These are phyloP conservation scores for Porodaedalea pini DNA, from an alignment of 1,284 basidiomycete genomes.

Conservation along the genomic window DNA sequence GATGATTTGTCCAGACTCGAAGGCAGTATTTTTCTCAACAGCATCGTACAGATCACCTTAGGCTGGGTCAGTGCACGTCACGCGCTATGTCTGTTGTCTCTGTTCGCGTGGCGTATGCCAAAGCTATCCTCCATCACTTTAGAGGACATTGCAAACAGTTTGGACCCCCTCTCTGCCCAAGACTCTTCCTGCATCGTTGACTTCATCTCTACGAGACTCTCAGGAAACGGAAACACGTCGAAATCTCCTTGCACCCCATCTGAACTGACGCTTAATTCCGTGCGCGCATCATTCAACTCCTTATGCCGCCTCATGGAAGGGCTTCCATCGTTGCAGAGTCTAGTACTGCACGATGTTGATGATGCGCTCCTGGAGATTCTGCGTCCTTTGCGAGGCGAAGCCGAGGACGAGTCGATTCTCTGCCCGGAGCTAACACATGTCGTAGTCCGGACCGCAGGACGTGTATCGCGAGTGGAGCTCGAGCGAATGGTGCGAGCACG, in stretches of 20 bases:
- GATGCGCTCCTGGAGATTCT: not conserved
- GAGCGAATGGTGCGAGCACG: not conserved
- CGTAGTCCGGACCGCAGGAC: not conserved
- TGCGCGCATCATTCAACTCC: not conserved
- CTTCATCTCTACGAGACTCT: conserved; percentile 17
- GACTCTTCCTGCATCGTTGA: conserved; percentile 35
- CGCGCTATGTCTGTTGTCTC: conserved; percentile 39
- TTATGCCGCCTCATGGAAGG: not conserved
- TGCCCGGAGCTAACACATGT: conserved; percentile 1
- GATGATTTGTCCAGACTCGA: conserved; percentile 4
- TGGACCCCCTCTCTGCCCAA: conserved; percentile 30
- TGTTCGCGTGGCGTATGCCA: conserved; percentile 38
- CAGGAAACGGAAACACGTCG: not conserved
- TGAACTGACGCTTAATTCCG: conserved; percentile 3
- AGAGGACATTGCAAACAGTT: conserved; percentile 41
- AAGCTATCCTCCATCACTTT: conserved; percentile 36
- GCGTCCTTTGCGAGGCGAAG: not conserved
- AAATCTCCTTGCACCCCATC: not conserved
- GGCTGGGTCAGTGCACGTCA: conserved; percentile 46
- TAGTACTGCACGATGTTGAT: conserved; percentile 6
- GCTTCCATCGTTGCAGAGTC: not conserved
- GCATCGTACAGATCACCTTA: conserved; percentile 38
- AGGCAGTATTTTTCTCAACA: conserved; percentile 31
- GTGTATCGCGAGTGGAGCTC: not conserved
- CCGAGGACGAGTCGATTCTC: not conserved